Base-by-base conservation (phyloP, 305 asterid species). In the Solanum chacoense region DNA sequence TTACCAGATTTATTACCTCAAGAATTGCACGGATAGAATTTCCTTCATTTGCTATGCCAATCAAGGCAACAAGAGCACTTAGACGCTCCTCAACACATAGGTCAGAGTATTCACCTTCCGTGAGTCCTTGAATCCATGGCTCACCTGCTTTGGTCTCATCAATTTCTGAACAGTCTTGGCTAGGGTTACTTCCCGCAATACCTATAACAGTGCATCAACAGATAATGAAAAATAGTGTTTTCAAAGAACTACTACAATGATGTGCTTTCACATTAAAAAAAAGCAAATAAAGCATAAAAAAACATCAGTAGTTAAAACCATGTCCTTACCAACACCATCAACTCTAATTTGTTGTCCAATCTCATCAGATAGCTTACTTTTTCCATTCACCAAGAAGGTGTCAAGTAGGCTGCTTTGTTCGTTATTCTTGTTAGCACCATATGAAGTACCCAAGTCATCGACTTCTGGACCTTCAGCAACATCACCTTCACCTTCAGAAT, bases 81-180 rank as follows among this genome's bases (percentile, higher is more conserved):
- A 98, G 97, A 85, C 99, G 99, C 94, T 98, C 99, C 91, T 98
- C 98, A 37, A 96, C 98, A 80, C 98, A 95, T 42, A 98, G 92
- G 91, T 96, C 98, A 40, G 98, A 98, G 89, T 98, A 98, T 91
- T 98, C 99, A 89, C 99, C 99, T 94, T 96, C 99, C 32, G 98
- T 92, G 88, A 98, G 98, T 88, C 98, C 99, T 90, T 95, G 99
- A 88, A 96, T 95, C 99, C 99, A 98, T 88, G 95, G 94, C 90
- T 98, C 98, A 76, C 99, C 99, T 67, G 93, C 94, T 92, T 88
- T 93, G 91, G 97, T 96, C 91, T 96, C 99, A 90, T 96, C 99
- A 88, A 96, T 94, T 93, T 95, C 99, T 80, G 95, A 92, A 90
- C 91, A 78, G 63, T 87, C 98, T 93, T 92, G 95, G 89, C 92